phyloP scores from a whole-genome alignment of 306 rosid species.

The Pterocarpus macrocarpus region DNA sequence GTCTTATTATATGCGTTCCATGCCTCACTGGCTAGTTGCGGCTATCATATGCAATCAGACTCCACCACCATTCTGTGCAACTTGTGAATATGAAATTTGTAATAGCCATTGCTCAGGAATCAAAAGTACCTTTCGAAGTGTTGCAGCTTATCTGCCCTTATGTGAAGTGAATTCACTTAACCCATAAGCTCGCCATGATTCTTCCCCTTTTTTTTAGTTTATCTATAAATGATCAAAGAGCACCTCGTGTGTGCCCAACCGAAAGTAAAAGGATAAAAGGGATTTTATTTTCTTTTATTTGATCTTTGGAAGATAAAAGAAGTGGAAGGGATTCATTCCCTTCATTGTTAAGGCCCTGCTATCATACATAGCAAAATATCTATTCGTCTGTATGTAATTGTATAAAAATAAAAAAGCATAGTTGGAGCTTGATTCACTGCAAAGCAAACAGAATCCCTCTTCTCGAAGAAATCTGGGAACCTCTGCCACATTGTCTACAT shows the following conservation, averaged over 20 bases:
- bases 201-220: conserved; percentile 30
- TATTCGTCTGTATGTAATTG: not conserved
- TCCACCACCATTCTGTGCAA: conserved; percentile 9
- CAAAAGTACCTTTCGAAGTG: not conserved
- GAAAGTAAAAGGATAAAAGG: not conserved
- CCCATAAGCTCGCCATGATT: conserved; percentile 5
- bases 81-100: conserved; percentile 14
- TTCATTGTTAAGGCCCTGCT: conserved; percentile 19
- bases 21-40: not conserved
- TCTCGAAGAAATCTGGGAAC: not conserved
- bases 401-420: not conserved
- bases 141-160: conserved; percentile 12
- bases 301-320: not conserved
- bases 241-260: not conserved
- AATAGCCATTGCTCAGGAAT: not conserved
- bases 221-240: not conserved
- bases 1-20: not conserved
- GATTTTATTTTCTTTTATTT: not conserved
- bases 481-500: not conserved
- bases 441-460: conserved; percentile 31
- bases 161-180: not conserved
- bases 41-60: conserved; percentile 23
- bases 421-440: conserved; percentile 10
- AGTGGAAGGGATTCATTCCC: conserved; percentile 3
- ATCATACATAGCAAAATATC: conserved; percentile 9